Evolutionary conservation across 768 basidiomycete genomes (phyloP).

Genomic region (Paxillus ammoniavirescens): DNA sequence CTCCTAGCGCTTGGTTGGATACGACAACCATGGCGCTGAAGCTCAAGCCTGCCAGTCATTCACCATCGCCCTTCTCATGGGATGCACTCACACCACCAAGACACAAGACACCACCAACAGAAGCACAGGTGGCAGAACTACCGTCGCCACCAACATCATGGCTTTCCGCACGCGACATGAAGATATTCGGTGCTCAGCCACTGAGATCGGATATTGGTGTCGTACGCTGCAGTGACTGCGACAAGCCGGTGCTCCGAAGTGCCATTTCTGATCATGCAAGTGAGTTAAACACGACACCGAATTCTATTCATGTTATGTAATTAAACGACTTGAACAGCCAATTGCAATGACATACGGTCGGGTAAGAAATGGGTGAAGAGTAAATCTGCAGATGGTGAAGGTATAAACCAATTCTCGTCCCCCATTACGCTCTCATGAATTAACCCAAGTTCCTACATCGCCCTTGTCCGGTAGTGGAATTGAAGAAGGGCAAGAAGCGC

Average conservation of each 20-base stretch:
- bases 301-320: constrained; percentile 7
- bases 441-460: not conserved
- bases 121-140: constrained; percentile 40
- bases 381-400: constrained; percentile 49
- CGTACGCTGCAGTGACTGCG: constrained; percentile 78
- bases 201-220: constrained; percentile 64
- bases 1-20: not conserved
- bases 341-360: constrained; percentile 58
- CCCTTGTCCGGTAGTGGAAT: constrained; percentile 24
- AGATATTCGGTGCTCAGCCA: constrained; percentile 78
- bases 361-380: constrained; percentile 56
- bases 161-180: constrained; percentile 86
- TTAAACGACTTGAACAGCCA: constrained; percentile 41
- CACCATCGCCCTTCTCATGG: constrained; percentile 65
- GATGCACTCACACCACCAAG: constrained; percentile 39
- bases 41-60: constrained; percentile 41
- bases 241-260: constrained; percentile 76
- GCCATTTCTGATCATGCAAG: constrained; percentile 75
- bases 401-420: constrained; percentile 23
- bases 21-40: constrained; percentile 39
- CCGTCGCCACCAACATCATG: constrained; percentile 80
- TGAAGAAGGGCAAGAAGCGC: constrained; percentile 73
- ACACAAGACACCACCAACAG: constrained; percentile 29
- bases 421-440: constrained; percentile 1
- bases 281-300: constrained; percentile 34